Conservation (phyloP, 23 red algal species). For the Cyanidiococcus yangmingshanensis region DNA sequence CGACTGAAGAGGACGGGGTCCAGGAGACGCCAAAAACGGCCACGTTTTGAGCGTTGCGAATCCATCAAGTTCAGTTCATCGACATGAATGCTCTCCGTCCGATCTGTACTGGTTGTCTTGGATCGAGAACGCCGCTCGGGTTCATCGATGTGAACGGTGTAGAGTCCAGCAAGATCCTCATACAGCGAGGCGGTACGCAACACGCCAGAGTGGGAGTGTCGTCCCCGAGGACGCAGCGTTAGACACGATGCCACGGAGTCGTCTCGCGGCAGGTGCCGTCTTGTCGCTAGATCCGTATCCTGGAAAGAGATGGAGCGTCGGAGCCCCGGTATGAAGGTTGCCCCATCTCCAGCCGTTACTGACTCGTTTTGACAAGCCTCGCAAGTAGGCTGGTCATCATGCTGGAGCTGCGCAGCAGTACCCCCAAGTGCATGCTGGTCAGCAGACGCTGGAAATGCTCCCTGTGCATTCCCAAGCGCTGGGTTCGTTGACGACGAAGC, state of each 20-base stretch:
- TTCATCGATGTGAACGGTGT: slow-evolving; percentile 2
- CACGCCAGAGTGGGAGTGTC: neutral
- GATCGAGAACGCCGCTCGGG: neutral
- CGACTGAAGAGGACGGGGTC: neutral
- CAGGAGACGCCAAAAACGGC: neutral
- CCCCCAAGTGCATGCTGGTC: too few species aligned
- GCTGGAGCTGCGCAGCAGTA: too few species aligned
- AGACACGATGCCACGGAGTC: neutral
- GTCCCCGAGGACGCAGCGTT: neutral
- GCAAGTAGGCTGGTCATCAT: too few species aligned
- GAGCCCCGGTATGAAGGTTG: too few species aligned
- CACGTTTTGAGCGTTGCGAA: neutral
- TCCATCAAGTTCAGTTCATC: neutral
- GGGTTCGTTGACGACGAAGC: too few species aligned
- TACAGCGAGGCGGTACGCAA: slow-evolving; percentile 11
- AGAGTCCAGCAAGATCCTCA: neutral
- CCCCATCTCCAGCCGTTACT: too few species aligned
- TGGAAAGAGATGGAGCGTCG: neutral
- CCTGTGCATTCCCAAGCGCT: too few species aligned
- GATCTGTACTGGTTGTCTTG: neutral
- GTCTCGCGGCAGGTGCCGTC: neutral
- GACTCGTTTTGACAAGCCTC: too few species aligned
- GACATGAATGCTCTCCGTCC: neutral
- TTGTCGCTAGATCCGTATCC: neutral
- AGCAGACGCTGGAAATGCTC: too few species aligned